phyloP scores from a whole-genome alignment of 495 filamentous ascomycete genomes.

The Apiosordaria backusii region DNA sequence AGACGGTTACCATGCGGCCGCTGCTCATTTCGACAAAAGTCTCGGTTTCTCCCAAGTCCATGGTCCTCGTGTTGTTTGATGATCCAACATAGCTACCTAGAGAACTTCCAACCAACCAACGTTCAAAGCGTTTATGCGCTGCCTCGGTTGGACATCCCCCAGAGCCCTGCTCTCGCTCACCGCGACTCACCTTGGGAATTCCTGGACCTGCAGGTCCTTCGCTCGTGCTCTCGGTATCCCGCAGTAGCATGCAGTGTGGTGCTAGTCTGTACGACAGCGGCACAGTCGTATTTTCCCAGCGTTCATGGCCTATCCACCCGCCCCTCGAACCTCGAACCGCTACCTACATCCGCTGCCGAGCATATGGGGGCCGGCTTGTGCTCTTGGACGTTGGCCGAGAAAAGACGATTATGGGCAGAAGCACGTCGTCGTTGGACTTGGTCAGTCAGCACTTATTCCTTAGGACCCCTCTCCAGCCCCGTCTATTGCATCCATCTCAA shows the following conservation, averaged over 20 bases:
- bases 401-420: background rate
- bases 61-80: background rate
- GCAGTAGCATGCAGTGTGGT: background rate
- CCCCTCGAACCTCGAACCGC: slow-evolving; percentile 7
- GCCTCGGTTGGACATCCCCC: no score
- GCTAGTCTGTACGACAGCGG: slow-evolving; percentile 10
- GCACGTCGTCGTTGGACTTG: background rate
- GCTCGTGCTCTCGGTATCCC: background rate
- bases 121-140: background rate
- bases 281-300: slow-evolving; percentile 1
- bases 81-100: background rate
- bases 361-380: background rate
- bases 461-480: background rate
- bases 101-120: background rate
- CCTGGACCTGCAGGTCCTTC: background rate
- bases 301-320: background rate
- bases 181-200: background rate
- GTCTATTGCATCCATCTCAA: background rate
- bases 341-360: background rate
- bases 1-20: background rate
- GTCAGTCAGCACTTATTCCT: background rate
- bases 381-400: background rate
- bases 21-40: background rate
- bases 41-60: background rate
- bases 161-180: no score